These are phyloP conservation scores for Phytopythium vexans DNA, from an alignment of 352 stramenopile genomes.

Conservation along the genomic window DNA sequence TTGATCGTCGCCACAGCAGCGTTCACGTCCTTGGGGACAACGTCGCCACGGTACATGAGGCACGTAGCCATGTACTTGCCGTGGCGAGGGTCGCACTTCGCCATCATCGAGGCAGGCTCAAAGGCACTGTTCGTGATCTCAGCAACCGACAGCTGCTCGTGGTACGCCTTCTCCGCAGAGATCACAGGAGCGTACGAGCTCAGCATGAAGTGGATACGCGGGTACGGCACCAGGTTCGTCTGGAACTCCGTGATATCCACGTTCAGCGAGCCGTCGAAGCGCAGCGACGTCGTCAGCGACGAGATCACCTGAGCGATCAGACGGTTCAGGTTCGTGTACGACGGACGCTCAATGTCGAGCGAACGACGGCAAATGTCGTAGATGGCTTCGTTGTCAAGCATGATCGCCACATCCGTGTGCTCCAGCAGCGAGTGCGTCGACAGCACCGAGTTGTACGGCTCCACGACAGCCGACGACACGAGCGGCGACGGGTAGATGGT, in stretches of 20 bases:
- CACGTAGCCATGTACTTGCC: no score
- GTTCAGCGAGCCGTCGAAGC: constrained; percentile 96
- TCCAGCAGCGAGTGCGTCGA: constrained; percentile 95
- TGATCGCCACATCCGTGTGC: constrained; percentile 97
- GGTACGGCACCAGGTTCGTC: no score
- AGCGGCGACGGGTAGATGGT: constrained; percentile 96
- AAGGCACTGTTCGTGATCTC: no score
- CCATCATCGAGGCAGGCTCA: no score
- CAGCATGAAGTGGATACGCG: no score
- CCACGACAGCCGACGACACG: constrained; percentile 96
- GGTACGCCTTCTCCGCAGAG: no score
- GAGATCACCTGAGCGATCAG: constrained; percentile 97
- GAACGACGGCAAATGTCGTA: constrained; percentile 97
- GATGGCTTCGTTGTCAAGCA: constrained; percentile 92
- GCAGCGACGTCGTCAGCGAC: constrained; percentile 94
- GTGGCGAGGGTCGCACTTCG: no score
- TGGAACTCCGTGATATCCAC: constrained; percentile 98
- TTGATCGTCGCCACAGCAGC: no score
- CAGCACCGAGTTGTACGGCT: constrained; percentile 98
- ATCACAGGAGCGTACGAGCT: no score
- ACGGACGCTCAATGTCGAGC: constrained; percentile 94
- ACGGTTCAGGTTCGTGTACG: constrained; percentile 97
- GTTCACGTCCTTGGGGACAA: no score
- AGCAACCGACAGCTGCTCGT: no score
- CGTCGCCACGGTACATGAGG: no score